Conservation (phyloP, 192 early-diverging fungal genomes). For the Coemansia sp. region DNA sequence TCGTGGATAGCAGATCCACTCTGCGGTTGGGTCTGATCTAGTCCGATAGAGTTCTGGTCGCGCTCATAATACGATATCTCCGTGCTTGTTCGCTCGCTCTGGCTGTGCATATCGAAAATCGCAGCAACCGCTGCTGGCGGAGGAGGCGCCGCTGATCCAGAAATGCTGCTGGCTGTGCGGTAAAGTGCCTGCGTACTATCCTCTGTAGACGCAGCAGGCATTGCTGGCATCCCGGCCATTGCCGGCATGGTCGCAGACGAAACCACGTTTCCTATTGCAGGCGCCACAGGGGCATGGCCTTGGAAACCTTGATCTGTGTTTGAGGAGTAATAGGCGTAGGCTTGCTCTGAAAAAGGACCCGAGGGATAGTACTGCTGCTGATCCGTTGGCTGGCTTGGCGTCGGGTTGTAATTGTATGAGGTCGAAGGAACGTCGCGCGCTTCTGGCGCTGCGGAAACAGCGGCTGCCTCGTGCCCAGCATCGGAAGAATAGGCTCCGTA, state of each 20-base stretch:
- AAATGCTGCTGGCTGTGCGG: constrained; percentile 17
- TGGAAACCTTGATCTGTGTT: not conserved
- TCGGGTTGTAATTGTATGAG: not conserved
- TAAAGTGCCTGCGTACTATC: constrained; percentile 5
- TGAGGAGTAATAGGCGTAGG: not conserved
- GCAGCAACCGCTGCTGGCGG: constrained; percentile 11
- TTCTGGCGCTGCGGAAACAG: not conserved
- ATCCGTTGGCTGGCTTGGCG: not conserved
- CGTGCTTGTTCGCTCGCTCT: constrained; percentile 30
- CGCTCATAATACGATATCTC: constrained; percentile 27
- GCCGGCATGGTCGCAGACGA: not conserved
- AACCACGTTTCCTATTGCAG: not conserved
- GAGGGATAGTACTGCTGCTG: constrained; percentile 2
- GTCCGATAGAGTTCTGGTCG: not conserved
- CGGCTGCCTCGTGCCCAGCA: not conserved
- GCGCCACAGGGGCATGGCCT: not conserved
- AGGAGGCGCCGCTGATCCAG: constrained; percentile 5
- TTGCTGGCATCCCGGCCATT: not conserved
- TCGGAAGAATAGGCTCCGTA: not conserved
- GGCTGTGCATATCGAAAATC: constrained; percentile 13
- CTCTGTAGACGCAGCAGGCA: not conserved
- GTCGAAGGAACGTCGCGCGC: too few species aligned
- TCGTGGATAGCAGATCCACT: constrained; percentile 7
- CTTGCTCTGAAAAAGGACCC: not conserved
- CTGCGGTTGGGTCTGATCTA: constrained; percentile 8